Evolutionary conservation across 495 filamentous ascomycete genomes (phyloP).

Genomic region (Viridothelium virens): DNA sequence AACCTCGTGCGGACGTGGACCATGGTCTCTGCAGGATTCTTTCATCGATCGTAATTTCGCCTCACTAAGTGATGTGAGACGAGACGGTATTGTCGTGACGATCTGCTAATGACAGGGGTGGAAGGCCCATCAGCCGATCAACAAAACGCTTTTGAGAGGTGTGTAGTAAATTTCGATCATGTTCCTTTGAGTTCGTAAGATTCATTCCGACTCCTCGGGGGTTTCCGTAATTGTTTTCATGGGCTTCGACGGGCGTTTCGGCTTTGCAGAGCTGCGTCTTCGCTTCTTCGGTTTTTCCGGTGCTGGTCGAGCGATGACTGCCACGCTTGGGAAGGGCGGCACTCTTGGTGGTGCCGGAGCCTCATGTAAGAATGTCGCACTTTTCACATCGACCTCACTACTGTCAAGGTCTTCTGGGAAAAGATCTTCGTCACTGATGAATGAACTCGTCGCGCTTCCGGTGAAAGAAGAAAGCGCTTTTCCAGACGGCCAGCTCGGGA

Average conservation of each 20-base stretch:
- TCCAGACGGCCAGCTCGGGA: slow-evolving; percentile 9
- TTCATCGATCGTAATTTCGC: background rate
- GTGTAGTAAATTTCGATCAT: background rate
- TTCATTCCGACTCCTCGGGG: slow-evolving; percentile 24
- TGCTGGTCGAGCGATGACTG: slow-evolving; percentile 12
- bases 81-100: too few species aligned
- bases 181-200: slow-evolving; percentile 11
- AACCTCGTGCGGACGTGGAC: background rate
- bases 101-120: too few species aligned
- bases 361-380: slow-evolving; percentile 28
- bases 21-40: background rate
- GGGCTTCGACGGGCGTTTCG: slow-evolving; percentile 28
- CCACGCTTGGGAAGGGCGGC: slow-evolving; percentile 20
- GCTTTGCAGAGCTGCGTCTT: slow-evolving; percentile 26
- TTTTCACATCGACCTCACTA: slow-evolving; percentile 12
- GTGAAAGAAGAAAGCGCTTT: slow-evolving; percentile 1
- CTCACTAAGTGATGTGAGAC: background rate
- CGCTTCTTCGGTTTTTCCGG: slow-evolving; percentile 31
- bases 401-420: slow-evolving; percentile 28
- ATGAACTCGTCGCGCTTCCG: slow-evolving; percentile 23
- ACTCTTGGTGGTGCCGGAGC: slow-evolving; percentile 32
- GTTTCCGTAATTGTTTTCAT: slow-evolving; percentile 31
- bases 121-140: background rate
- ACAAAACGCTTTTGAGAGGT: background rate
- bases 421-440: slow-evolving; percentile 37